phyloP scores from a whole-genome alignment of 371 early-diverging fungal species.

The Choanephora cucurbitarum region DNA sequence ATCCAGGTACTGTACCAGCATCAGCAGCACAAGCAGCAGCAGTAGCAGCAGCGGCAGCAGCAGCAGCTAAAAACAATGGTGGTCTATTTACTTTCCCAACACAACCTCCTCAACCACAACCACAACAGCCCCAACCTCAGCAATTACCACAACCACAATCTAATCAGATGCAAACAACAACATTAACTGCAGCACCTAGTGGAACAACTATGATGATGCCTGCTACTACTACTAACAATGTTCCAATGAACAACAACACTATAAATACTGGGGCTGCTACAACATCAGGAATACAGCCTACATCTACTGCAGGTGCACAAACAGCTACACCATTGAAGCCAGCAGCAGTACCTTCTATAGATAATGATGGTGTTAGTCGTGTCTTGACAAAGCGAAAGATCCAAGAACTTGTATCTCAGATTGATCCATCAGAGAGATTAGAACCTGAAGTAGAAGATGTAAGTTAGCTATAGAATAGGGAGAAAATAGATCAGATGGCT shows the following conservation, averaged over 20 bases:
- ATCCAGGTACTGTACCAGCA: constrained; percentile 6
- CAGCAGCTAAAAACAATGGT: constrained; percentile 16
- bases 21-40: constrained; percentile 23
- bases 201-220: not conserved
- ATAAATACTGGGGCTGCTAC: constrained; percentile 2
- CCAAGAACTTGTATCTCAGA: constrained; percentile 84
- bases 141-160: constrained; percentile 17
- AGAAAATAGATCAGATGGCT: too few species aligned
- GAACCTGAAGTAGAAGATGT: constrained; percentile 93
- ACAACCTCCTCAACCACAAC: constrained; percentile 13
- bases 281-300: too few species aligned
- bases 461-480: too few species aligned
- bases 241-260: not conserved
- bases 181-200: constrained; percentile 3
- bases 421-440: constrained; percentile 83
- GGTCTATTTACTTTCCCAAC: constrained; percentile 26
- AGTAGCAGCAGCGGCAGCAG: constrained; percentile 21
- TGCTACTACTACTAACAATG: not conserved
- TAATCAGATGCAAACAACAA: constrained; percentile 11
- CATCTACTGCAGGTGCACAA: constrained; percentile 8
- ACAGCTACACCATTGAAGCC: constrained; percentile 21
- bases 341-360: constrained; percentile 23
- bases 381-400: constrained; percentile 83
- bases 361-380: constrained; percentile 36
- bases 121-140: constrained; percentile 3